Percentiles rank a stretch among this genome's conserved stretches.
Evolutionary conservation across 2,329 filamentous ascomycete species (phyloP).

Genomic region (Apiospora malaysiana): DNA sequence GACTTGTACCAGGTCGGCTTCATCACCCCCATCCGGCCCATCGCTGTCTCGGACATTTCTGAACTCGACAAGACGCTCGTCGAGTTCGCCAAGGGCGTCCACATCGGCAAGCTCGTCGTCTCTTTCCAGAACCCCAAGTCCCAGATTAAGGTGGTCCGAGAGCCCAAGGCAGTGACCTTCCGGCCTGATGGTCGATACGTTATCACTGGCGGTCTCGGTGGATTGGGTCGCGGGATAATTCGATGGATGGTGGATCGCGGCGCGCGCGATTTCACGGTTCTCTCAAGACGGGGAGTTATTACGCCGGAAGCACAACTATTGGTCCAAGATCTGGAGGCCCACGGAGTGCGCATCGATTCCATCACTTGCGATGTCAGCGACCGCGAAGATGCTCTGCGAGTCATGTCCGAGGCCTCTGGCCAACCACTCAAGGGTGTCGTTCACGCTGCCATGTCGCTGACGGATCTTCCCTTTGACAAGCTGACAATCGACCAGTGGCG

Average conservation of each 20-base stretch:
- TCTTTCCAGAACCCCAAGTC: constrained; percentile 20
- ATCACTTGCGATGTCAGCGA: constrained; percentile 39
- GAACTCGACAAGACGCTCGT: constrained; percentile 25
- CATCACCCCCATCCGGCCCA: constrained; percentile 27
- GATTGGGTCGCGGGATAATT: constrained; percentile 39
- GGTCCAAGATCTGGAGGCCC: constrained; percentile 31
- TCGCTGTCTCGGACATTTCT: constrained; percentile 24
- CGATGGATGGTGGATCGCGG: constrained; percentile 39
- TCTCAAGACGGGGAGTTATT: constrained; percentile 36
- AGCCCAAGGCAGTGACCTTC: constrained; percentile 16
- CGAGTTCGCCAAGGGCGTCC: constrained; percentile 28
- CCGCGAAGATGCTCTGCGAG: constrained; percentile 35
- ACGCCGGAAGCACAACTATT: constrained; percentile 29
- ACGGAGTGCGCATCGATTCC: constrained; percentile 33
- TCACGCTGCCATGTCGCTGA: constrained; percentile 20
- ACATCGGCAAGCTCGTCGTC: constrained; percentile 29
- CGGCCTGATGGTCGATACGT: constrained; percentile 38
- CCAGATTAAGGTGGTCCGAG: background rate
- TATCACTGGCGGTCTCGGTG: constrained; percentile 43
- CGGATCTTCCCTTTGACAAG: background rate
- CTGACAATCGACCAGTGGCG: background rate
- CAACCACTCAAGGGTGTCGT: constrained; percentile 16
- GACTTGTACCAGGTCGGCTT: constrained; percentile 26
- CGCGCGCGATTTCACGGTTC: constrained; percentile 37
- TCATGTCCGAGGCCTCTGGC: constrained; percentile 27